Conservation (phyloP, 495 filamentous ascomycete genomes). For the Monascus purpureus region DNA sequence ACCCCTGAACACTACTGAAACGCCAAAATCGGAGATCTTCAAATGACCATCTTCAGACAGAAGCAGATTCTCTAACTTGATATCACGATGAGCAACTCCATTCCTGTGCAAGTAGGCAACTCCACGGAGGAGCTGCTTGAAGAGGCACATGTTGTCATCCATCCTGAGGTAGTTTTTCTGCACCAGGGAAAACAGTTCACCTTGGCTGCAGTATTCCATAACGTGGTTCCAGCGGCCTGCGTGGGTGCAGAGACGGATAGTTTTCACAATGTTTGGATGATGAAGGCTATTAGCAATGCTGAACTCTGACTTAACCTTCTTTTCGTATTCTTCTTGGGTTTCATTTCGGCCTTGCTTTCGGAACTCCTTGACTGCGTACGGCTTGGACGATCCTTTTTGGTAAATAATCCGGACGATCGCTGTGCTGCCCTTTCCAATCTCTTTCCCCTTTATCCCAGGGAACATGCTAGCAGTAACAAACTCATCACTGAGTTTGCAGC, state of each 20-base stretch:
- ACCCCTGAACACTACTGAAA: slow-evolving; percentile 61
- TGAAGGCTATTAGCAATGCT: slow-evolving; percentile 60
- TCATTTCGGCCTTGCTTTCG: slow-evolving; percentile 48
- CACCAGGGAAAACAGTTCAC: slow-evolving; percentile 58
- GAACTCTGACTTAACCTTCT: slow-evolving; percentile 72
- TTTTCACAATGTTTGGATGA: slow-evolving; percentile 70
- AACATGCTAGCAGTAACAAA: slow-evolving; percentile 45
- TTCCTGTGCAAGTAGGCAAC: slow-evolving; percentile 54
- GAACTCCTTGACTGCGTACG: slow-evolving; percentile 71
- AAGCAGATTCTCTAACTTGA: slow-evolving; percentile 69
- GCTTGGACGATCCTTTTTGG: slow-evolving; percentile 32
- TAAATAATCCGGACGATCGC: slow-evolving; percentile 59
- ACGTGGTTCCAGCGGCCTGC: slow-evolving; percentile 60
- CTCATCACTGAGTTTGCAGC: slow-evolving; percentile 43
- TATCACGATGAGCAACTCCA: slow-evolving; percentile 68
- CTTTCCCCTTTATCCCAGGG: slow-evolving; percentile 45
- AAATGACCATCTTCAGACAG: slow-evolving; percentile 53
- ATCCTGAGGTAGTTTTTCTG: slow-evolving; percentile 44
- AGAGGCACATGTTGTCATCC: slow-evolving; percentile 54
- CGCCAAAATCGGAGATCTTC: slow-evolving; percentile 73
- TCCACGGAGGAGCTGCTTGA: slow-evolving; percentile 65
- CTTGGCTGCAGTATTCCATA: slow-evolving; percentile 69
- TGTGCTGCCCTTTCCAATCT: slow-evolving; percentile 57
- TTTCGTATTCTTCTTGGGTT: slow-evolving; percentile 49
- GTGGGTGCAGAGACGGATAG: slow-evolving; percentile 52